Evolutionary conservation across 2,329 filamentous ascomycete species (phyloP), one percentile per base, ranked within the genome.

Genomic region (Epichloe scottii): DNA sequence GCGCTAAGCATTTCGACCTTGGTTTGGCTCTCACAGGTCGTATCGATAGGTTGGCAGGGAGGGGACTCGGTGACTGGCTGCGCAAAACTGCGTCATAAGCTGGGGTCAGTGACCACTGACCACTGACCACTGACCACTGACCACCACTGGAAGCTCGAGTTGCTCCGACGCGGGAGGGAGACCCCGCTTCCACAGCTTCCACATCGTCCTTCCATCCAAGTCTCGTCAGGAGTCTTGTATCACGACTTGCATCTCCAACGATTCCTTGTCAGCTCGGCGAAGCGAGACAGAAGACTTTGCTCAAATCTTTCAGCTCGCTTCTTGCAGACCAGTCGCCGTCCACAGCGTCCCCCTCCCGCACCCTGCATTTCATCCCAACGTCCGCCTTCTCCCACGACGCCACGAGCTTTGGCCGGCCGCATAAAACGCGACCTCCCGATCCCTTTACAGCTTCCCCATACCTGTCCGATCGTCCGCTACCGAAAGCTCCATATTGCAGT

Each of bases 401-500:
- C 50, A 44, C 50, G 38, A 39, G 43, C 38, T 48, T 42, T 43
- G 33, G 38, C 51, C 39, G 51, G 63, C 60, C 63, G 63, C 65
- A 66, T 66, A 55, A 51, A 49, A 58, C 56, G 59, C 60, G 57
- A 59, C 59, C 63, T 56, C 51, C 53, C 55, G 56, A 53, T 37
- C 44, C 21, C 33, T 43, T 45, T 15, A 33, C 41, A 15, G 17
- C 37, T 42, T 34, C 48, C 38, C 38, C 48, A 42, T 45, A 40
- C 51, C 48, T 17, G 41, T 30, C 39, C 40, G 23, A 44, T 26
- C 7, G 33, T 43, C 38, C 40, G 19, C 21, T 33, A 6, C 43
- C 39, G 26, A 21, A 43, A 39, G 11, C 26, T 17, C 17, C 8
- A 30, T 15, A 17, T 21, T 39, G 26, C 38, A 21, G 47, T 35